Evolutionary conservation across 768 basidiomycete species (phyloP).

Genomic region (Sarcodon aspratus): DNA sequence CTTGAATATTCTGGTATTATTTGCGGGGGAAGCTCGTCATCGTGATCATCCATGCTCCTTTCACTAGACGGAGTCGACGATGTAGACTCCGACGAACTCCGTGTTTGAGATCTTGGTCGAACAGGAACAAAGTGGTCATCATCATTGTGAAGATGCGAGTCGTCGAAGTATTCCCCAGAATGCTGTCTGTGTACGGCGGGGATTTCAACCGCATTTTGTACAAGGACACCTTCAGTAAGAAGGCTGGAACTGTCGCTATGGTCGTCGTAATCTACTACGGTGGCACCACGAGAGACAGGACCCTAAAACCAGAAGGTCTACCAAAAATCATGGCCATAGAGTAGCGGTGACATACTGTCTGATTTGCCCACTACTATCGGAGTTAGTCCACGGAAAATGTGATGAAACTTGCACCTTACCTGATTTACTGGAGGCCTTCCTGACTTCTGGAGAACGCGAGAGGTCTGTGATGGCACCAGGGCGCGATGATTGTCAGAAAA

Average conservation of each 20-base stretch:
- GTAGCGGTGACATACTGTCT: not conserved
- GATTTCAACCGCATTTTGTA: too few species aligned
- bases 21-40: not conserved
- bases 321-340: too few species aligned
- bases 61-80: not conserved
- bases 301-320: not conserved
- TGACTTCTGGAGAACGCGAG: not conserved
- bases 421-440: not conserved
- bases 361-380: not conserved
- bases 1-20: too few species aligned
- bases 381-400: not conserved
- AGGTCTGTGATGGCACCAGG: too few species aligned
- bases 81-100: not conserved
- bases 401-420: not conserved
- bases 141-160: not conserved
- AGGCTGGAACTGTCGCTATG: not conserved
- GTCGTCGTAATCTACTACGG: not conserved
- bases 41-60: not conserved
- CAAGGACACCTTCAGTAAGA: too few species aligned
- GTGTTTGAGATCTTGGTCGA: not conserved
- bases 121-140: not conserved
- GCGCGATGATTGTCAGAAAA: too few species aligned
- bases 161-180: too few species aligned
- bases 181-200: too few species aligned
- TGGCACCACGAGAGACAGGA: not conserved